These are phyloP conservation scores for Saturnispora besseyi DNA, from an alignment of 805 yeast species.

Conservation along the genomic window DNA sequence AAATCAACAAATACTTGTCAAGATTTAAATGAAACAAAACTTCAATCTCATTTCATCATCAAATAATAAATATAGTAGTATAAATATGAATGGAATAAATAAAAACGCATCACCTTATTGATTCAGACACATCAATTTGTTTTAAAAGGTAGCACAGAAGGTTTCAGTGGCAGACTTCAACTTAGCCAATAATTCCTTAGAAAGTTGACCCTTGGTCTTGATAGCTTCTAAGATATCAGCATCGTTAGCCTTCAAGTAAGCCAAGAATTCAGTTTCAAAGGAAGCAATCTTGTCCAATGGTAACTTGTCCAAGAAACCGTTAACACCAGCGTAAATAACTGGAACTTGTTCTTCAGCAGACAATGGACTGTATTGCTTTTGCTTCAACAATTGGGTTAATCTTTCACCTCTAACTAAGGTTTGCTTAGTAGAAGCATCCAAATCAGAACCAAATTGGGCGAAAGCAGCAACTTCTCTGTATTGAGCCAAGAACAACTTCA, in stretches of 20 bases:
- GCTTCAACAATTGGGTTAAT: constrained; percentile 97
- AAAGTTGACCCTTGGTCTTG: constrained; percentile 81
- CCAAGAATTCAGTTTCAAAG: constrained; percentile 87
- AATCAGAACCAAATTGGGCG: constrained; percentile 99
- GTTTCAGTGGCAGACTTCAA: constrained; percentile 89
- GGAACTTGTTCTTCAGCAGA: constrained; percentile 99
- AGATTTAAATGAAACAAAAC: constrained; percentile 4
- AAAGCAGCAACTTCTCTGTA: constrained; percentile 99
- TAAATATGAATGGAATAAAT: constrained; percentile 15
- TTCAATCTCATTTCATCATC: constrained; percentile 16
- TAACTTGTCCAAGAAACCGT: constrained; percentile 91
- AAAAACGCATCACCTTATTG: constrained; percentile 1
- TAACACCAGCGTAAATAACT: constrained; percentile 97
- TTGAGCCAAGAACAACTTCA: constrained; percentile 99
- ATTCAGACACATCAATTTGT: neutral
- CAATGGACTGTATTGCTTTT: constrained; percentile 93
- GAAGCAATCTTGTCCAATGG: constrained; percentile 80
- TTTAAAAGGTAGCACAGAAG: constrained; percentile 78
- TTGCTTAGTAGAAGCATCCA: constrained; percentile 99
- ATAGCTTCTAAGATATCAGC: constrained; percentile 74
- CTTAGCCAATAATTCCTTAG: constrained; percentile 77
- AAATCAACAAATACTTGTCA: neutral
- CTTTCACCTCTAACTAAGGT: constrained; percentile 99
- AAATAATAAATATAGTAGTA: constrained; percentile 14
- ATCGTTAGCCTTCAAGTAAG: constrained; percentile 88